These are phyloP conservation scores for Fusarium ambrosium DNA, from an alignment of 2,329 filamentous ascomycete species.

Conservation along the genomic window DNA sequence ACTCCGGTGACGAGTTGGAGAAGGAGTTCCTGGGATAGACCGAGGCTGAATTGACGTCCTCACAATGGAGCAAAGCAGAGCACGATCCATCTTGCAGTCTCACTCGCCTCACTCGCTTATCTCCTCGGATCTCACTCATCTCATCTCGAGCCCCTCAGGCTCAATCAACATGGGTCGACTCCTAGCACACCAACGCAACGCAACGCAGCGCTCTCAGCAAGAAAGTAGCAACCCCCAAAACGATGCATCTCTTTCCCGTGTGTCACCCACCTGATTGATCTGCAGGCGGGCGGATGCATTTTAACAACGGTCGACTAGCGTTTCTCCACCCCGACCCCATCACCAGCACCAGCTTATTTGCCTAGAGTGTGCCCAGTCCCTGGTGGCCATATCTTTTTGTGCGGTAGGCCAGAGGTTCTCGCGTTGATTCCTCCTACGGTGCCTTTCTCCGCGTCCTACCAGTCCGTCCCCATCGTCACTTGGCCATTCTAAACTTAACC, in stretches of 20 bases:
- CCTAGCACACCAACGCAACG: conserved; percentile 5
- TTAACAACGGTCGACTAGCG: conserved; percentile 37
- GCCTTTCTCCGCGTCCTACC: conserved; percentile 5
- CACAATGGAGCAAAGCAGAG: background rate
- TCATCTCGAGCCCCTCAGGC: background rate
- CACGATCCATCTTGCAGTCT: conserved; percentile 24
- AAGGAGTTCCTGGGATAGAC: background rate
- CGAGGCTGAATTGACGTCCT: conserved; percentile 4
- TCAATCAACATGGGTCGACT: conserved; percentile 28
- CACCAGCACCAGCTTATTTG: conserved; percentile 27
- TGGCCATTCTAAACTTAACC: background rate
- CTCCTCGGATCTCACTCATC: conserved; percentile 19
- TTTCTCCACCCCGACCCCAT: conserved; percentile 41
- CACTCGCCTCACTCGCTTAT: conserved; percentile 36
- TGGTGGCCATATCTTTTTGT: conserved; percentile 23
- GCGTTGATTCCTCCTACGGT: conserved; percentile 1
- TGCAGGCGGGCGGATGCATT: conserved; percentile 41
- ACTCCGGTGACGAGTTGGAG: background rate
- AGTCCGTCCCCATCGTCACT: background rate
- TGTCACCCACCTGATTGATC: conserved; percentile 44
- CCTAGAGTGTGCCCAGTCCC: conserved; percentile 15
- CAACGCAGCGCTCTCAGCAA: conserved; percentile 25
- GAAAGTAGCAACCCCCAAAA: conserved; percentile 27
- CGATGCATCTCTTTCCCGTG: conserved; percentile 40
- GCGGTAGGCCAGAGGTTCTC: conserved; percentile 8